A percentile compares a stretch with the other conserved stretches of the same genome.
These are phyloP conservation scores for Ceraceosorus guamensis DNA, from an alignment of 1,284 basidiomycete species.

Conservation along the genomic window DNA sequence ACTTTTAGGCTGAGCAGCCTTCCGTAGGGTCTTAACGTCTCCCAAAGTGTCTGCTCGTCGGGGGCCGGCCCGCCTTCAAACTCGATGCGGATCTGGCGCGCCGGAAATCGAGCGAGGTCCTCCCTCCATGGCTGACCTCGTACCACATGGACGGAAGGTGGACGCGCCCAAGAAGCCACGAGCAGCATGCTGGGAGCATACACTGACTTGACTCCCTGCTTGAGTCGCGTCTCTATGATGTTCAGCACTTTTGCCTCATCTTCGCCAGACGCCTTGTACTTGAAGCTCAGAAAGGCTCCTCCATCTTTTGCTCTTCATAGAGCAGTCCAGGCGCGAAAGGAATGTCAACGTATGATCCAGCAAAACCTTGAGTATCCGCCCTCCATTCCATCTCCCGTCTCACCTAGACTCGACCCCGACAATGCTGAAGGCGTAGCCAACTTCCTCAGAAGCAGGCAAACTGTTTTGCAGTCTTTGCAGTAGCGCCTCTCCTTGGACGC, in stretches of 20 bases:
- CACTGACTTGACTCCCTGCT: constrained; percentile 19
- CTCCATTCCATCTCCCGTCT: neutral
- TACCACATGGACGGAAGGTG: constrained; percentile 33
- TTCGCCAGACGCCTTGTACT: constrained; percentile 11
- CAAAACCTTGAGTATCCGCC: too few relatives aligned
- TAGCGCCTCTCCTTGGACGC: constrained; percentile 19
- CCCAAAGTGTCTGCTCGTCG: constrained; percentile 35
- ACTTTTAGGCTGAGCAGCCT: constrained; percentile 62
- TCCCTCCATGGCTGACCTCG: constrained; percentile 37
- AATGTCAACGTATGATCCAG: too few relatives aligned
- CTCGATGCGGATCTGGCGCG: constrained; percentile 25
- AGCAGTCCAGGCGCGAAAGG: neutral
- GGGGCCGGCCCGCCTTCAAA: constrained; percentile 30
- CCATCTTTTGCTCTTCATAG: constrained; percentile 29
- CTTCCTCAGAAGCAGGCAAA: constrained; percentile 20
- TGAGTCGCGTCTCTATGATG: constrained; percentile 27
- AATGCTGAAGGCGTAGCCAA: constrained; percentile 39
- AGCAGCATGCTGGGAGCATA: constrained; percentile 22
- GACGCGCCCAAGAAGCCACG: constrained; percentile 18
- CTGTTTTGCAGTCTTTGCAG: constrained; percentile 24
- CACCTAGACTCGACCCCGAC: constrained; percentile 27
- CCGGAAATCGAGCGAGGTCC: constrained; percentile 38
- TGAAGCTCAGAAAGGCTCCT: constrained; percentile 23
- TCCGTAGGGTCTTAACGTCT: constrained; percentile 65
- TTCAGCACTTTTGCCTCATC: constrained; percentile 22